phyloP scores from a whole-genome alignment of 2,329 filamentous ascomycete species.

The Stromatinia cepivora region DNA sequence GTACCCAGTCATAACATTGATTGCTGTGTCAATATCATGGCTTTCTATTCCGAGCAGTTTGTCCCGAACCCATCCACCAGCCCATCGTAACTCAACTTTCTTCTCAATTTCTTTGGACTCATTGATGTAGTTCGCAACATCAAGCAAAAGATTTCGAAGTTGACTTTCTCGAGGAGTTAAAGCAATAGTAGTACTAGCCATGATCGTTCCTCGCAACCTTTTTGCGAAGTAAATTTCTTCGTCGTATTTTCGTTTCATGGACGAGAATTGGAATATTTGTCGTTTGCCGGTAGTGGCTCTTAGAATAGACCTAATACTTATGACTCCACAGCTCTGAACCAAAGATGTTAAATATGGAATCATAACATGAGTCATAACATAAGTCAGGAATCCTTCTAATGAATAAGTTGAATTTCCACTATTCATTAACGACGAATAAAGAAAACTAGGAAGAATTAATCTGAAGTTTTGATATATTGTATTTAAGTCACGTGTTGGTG shows the following conservation, averaged over 20 bases:
- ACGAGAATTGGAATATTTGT: conserved; percentile 29
- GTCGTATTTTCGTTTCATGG: conserved; percentile 41
- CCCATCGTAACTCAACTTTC: conserved; percentile 70
- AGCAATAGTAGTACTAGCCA: conserved; percentile 44
- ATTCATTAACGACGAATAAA: background rate
- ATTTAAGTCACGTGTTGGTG: background rate
- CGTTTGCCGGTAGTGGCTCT: conserved; percentile 26
- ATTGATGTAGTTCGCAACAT: conserved; percentile 74
- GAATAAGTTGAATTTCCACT: background rate
- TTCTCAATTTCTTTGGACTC: conserved; percentile 49
- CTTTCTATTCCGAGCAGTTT: conserved; percentile 72
- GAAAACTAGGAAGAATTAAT: background rate
- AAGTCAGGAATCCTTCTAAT: background rate
- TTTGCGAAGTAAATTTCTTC: conserved; percentile 31
- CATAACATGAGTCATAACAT: conserved; percentile 21
- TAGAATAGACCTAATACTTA: conserved; percentile 4
- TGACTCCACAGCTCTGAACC: conserved; percentile 10
- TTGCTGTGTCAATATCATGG: conserved; percentile 82
- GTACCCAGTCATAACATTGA: conserved; percentile 82
- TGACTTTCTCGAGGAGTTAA: conserved; percentile 72
- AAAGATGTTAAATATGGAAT: background rate
- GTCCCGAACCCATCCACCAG: conserved; percentile 85
- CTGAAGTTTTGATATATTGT: background rate
- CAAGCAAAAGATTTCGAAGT: conserved; percentile 74
- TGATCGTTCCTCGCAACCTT: conserved; percentile 27